Evolutionary conservation across 768 basidiomycete species (phyloP).

Genomic region (Amanita phalloides): DNA sequence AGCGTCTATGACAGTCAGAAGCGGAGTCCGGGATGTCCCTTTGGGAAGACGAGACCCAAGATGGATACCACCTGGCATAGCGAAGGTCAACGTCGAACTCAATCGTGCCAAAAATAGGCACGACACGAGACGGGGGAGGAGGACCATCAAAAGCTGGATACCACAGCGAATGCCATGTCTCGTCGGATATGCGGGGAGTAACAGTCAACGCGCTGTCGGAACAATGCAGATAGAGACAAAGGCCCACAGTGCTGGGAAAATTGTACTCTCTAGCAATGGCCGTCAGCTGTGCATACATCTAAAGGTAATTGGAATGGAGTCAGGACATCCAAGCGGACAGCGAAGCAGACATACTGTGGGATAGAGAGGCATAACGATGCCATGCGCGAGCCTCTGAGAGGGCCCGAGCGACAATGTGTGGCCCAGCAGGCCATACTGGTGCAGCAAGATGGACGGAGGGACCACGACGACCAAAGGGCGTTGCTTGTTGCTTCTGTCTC

Average conservation of each 20-base stretch:
- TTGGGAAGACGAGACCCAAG: conserved; percentile 50
- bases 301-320: neutral
- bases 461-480: conserved; percentile 57
- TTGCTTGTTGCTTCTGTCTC: conserved; percentile 29
- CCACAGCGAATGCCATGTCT: conserved; percentile 70
- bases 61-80: conserved; percentile 69
- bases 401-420: conserved; percentile 50
- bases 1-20: conserved; percentile 40
- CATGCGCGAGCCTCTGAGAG: conserved; percentile 49
- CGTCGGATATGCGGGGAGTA: conserved; percentile 69
- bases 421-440: conserved; percentile 49
- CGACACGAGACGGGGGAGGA: conserved; percentile 19
- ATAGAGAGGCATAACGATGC: conserved; percentile 65
- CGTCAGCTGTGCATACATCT: conserved; percentile 71
- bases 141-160: conserved; percentile 40
- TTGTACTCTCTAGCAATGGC: conserved; percentile 77
- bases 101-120: conserved; percentile 66
- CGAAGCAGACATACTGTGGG: conserved; percentile 40
- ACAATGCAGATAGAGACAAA: conserved; percentile 72
- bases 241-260: conserved; percentile 64
- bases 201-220: conserved; percentile 42
- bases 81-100: conserved; percentile 81
- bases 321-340: conserved; percentile 1
- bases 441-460: conserved; percentile 48
- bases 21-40: conserved; percentile 34